Base-by-base conservation (phyloP, 2,329 filamentous ascomycete genomes). In the Diaporthe ilicicola region DNA sequence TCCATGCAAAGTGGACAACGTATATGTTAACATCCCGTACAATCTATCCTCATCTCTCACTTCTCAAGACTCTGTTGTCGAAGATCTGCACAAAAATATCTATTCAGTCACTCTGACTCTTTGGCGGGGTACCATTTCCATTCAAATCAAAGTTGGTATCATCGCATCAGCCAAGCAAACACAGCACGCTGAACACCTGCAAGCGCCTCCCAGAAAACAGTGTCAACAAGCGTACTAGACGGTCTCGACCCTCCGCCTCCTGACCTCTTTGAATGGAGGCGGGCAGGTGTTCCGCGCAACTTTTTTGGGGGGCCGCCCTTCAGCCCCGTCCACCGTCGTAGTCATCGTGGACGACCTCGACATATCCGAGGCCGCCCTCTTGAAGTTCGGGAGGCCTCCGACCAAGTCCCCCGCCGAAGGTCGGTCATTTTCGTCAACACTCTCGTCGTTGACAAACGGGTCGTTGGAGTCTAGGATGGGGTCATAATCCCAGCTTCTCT, bases 401-500 rank as follows among this genome's bases (percentile, higher is more conserved):
- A 82, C 79, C 70, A 88, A 84, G 59, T 87, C 84, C 7, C 85
- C 85, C 6, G 85, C 86, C 10, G 85, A 83, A 9, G 83, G 83
- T 22, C 81, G 77, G 56, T 78, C 77, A 64, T 79, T 76, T 50
- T 82, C 81, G 19, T 82, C 81, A 12, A 76, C 71, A n/a, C 73
- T 74, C 70, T 75, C 75, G 61, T 80, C 79, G 69, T 80, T 79
- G 24, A 82, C 80, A 39, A 79, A 80, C 13, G 78, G 79, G 29
- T 80, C 78, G 55, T 77, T 77, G 1, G 76, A 79, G 75, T 90
- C 88, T 9, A 90, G 82, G 50, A 84, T 78, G 7, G 79, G 75
- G 70, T 90, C 88, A 69, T 84, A 83, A 0, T 78, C 81, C 88
- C 88, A 90, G 73, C 85, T 84, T 4, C 82, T 82, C 74, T 90